Percentiles rank a stretch among this genome's conserved stretches.
These are phyloP conservation scores for Mediolabrus comicus DNA, from an alignment of 108 stramenopile genomes.

Conservation along the genomic window DNA sequence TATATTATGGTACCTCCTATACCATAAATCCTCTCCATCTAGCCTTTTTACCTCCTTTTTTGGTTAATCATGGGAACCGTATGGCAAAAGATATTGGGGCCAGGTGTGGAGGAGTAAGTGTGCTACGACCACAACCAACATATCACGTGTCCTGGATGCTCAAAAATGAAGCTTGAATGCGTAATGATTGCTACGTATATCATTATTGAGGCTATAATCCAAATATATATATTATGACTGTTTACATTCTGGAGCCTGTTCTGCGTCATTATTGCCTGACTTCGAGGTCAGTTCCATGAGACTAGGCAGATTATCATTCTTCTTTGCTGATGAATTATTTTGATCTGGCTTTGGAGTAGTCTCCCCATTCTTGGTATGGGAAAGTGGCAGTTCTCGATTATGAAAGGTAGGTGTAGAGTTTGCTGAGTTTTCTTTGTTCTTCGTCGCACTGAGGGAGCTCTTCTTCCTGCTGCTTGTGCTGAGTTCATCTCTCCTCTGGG, in stretches of 20 bases:
- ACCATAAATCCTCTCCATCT: no score
- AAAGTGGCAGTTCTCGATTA: constrained; percentile 9
- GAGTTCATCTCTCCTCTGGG: constrained; percentile 26
- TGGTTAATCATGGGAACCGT: constrained; percentile 15
- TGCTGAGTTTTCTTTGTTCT: constrained; percentile 34
- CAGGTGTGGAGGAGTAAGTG: constrained; percentile 34
- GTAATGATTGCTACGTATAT: no score
- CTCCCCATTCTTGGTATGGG: constrained; percentile 7
- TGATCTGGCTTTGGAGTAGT: constrained; percentile 17
- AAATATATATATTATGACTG: constrained; percentile 64
- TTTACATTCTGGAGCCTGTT: constrained; percentile 27
- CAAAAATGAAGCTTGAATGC: no score
- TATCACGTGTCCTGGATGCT: background rate
- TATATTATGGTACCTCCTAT: no score
- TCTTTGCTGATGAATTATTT: constrained; percentile 7
- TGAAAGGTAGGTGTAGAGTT: constrained; percentile 8
- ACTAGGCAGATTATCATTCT: constrained; percentile 5
- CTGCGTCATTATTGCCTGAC: background rate
- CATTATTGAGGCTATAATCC: constrained; percentile 53
- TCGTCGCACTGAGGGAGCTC: background rate
- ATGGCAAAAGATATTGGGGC: constrained; percentile 2
- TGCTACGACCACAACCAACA: constrained; percentile 3
- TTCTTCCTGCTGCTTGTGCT: constrained; percentile 25
- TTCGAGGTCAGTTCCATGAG: constrained; percentile 31
- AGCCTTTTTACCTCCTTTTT: no score